Evolutionary conservation across 2,329 filamentous ascomycete genomes (phyloP), one percentile per base, ranked within the genome.

Genomic region (Byssoonygena ceratinophila): DNA sequence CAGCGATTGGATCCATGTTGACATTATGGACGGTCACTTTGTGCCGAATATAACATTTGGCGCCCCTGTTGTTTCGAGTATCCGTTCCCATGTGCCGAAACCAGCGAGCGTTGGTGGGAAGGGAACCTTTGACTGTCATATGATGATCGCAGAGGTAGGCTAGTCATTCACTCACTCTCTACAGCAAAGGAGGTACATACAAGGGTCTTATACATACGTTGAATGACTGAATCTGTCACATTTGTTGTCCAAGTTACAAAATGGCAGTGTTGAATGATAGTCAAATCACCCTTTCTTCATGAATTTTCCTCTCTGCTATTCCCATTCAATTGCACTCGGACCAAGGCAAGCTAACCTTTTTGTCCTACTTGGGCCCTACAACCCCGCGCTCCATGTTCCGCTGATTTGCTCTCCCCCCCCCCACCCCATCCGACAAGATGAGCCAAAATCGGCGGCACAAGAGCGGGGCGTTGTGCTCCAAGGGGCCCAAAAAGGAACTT

Each of bases 1-100:
- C 54, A 88, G 89, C 59, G 87, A 96, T 75, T 94, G 87, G 86
- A 79, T 94, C 61, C 88, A 96, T 72, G 85, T 96, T 63, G 91
- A 97, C 70, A 96, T 96, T 68, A 89, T 94, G 91, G 92, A 98
- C 69, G 92, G 92, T 53, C 92, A 98, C 69, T 98, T 98, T 66
- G 92, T 98, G 39, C 92, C 92, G 49, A 98, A 98, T 74, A 89
- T 98, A 70, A 97, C 92, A 45, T 96, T 97, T 65, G 92, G 92
- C 55, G 83, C 91, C 18, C 90, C 91, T 4, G 89, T 98, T 34
- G 92, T 98, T 43, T 91, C 88, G 61, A 94, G 91, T 75, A 92
- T 98, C 63, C 83, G 92, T 57, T 76, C 80, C 43, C 86, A 95
- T 63, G 90, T 98, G 62, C 83, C 87, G 53, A 77, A 78, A 60